Base-by-base conservation (phyloP, 2,329 filamentous ascomycete genomes). In the Fusarium bactridioides region DNA sequence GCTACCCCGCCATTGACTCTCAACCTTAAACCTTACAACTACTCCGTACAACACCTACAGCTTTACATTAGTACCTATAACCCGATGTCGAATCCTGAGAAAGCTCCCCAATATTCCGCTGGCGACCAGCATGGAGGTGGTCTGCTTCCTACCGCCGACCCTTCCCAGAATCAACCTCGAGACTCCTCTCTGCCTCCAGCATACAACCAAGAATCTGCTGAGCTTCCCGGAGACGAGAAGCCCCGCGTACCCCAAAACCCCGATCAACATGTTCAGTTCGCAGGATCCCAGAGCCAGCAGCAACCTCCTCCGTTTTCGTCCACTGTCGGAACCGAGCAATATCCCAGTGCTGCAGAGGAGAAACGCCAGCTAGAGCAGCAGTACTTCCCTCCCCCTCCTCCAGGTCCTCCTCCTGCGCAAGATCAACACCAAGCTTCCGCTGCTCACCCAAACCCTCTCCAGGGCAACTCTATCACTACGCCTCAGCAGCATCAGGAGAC, bases 351-450 rank as follows among this genome's bases (percentile, higher is more conserved):
- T 35, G 31, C 45, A 23, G 69, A 64, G 2, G 53, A 74, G 41
- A 56, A 78, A 43, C 66, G 67, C 44, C 64, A 58, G 12, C 58
- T 70, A 23, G 45, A 76, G 25, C 67, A 72, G 45, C 72, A 68
- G 23, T 61, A 78, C 45, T 77, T 76, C 62, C 76, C 78, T 15
- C 77, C 76, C 33, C 76, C 76, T 64, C 76, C 76, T 54, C 75
- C 75, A 0, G 75, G 75, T 7, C 75, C 76, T 41, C 73, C 77
- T 45, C 73, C 74, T 13, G 45, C 69, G n/a, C 64, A 70, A 7
- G 63, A 71, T 19, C 74, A 74, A 43, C 37, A 72, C 16, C 69
- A 75, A 18, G 64, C 74, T 12, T 64, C 64, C 11, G 54, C 15
- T 29, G 15, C 51, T 43, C 73, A 77, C n/a, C 70, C 74, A 0